Base-by-base conservation (phyloP, 805 yeast species). In the Huiozyma sinensis region DNA sequence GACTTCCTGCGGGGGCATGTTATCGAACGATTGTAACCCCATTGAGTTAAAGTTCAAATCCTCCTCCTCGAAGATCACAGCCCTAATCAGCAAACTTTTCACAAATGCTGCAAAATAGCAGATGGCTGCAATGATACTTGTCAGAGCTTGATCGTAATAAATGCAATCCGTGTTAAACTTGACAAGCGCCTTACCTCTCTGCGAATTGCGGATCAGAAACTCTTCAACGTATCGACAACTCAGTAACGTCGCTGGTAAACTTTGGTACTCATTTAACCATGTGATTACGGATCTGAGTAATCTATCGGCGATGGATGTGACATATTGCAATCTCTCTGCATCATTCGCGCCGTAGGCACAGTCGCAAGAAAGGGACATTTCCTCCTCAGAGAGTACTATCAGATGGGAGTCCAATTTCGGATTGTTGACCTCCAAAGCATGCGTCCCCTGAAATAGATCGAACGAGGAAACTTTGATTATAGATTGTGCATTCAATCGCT, bases 351-450 rank as follows among this genome's bases (percentile, higher is more conserved):
- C 57, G 34, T 51, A 41, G 2, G 50, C 41, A 5, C 28, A 39
- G 1, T 66, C 54, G 17, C 76, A 61, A 50, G 75, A 76, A 53
- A 76, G 80, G 0, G 55, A 46, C 5, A 68, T 47, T 33, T 79
- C 84, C 2, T 64, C 72, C 1, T 54, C 50, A 0, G 68, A 50
- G 45, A 77, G 60, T 29, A 62, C 54, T n/a, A 84, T 70, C 43
- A 83, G 54, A 1, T 90, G 87, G 0, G 96, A 78, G 58, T 90
- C 98, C 53, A 90, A 69, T 49, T 75, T 76, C 8, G 70, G 67
- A 57, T 86, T 86, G 45, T 78, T 70, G 10, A 81, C 72, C 60
- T 89, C 97, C 47, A 87, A 66, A 0, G 97, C 95, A 51, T 89
- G 80, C 1, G 96, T 84, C 0, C 96, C 94, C 52, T 86, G 87